These are phyloP conservation scores for Entomophthora muscae DNA, from an alignment of 371 early-diverging fungal genomes.

Conservation along the genomic window DNA sequence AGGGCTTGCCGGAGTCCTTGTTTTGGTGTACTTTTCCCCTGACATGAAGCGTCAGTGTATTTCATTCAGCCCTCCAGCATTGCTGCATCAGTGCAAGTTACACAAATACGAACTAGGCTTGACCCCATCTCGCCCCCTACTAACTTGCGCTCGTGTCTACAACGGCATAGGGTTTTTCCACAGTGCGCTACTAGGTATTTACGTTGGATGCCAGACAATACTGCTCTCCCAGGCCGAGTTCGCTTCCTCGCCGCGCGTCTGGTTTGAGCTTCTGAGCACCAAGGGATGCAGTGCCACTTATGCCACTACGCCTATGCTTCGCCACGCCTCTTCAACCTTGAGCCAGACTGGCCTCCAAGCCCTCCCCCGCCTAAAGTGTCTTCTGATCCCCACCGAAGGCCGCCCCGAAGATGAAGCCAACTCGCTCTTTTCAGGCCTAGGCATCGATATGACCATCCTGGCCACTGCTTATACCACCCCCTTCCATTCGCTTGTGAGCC, in stretches of 20 bases:
- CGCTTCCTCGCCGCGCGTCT: slow-evolving; percentile 28
- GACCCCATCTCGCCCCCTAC: slow-evolving; percentile 34
- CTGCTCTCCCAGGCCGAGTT: slow-evolving; percentile 32
- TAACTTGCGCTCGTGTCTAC: slow-evolving; percentile 45
- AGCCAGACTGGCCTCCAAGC: slow-evolving; percentile 16
- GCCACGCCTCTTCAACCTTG: slow-evolving; percentile 45
- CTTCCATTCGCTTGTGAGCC: slow-evolving; percentile 4
- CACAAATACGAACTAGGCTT: slow-evolving; percentile 66
- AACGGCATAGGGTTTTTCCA: slow-evolving; percentile 59
- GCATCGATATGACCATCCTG: background rate
- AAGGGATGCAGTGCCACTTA: slow-evolving; percentile 34
- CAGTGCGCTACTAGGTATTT: slow-evolving; percentile 50
- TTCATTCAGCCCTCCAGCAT: slow-evolving; percentile 35
- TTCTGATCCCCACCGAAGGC: slow-evolving; percentile 49
- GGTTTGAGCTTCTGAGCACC: slow-evolving; percentile 46
- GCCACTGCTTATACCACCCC: slow-evolving; percentile 1
- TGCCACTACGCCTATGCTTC: slow-evolving; percentile 49
- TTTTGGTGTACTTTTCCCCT: slow-evolving; percentile 27
- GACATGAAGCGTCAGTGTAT: slow-evolving; percentile 38
- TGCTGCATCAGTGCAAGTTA: slow-evolving; percentile 55
- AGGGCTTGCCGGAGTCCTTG: slow-evolving; percentile 23
- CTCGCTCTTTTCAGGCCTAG: background rate
- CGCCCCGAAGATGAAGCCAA: slow-evolving; percentile 25
- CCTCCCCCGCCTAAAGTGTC: slow-evolving; percentile 39
- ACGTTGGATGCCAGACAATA: slow-evolving; percentile 37